These are phyloP conservation scores for Coniochaeta sp. DNA, from an alignment of 2,329 filamentous ascomycete species.

Conservation along the genomic window DNA sequence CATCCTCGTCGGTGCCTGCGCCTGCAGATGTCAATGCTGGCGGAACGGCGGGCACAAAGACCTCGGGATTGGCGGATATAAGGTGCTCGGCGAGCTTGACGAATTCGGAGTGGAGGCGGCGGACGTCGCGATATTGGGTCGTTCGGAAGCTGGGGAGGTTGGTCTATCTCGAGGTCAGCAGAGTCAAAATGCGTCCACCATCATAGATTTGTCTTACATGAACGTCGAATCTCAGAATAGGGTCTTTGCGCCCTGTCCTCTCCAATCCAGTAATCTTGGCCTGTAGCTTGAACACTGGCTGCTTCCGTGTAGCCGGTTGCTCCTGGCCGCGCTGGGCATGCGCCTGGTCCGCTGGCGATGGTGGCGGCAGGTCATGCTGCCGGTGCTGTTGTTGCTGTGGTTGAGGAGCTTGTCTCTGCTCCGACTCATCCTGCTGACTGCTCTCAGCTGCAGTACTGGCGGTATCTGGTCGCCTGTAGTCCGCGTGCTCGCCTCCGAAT, in stretches of 20 bases:
- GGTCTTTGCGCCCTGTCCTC: constrained; percentile 90
- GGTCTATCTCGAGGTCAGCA: constrained; percentile 54
- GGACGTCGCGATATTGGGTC: constrained; percentile 95
- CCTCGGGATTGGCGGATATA: constrained; percentile 95
- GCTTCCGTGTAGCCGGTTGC: constrained; percentile 30
- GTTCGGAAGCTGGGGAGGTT: constrained; percentile 98
- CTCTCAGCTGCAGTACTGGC: constrained; percentile 38
- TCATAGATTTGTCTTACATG: constrained; percentile 78
- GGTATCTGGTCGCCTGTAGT: constrained; percentile 38
- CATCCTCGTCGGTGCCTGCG: constrained; percentile 93
- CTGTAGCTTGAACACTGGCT: constrained; percentile 76
- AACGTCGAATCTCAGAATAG: constrained; percentile 89
- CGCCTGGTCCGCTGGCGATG: constrained; percentile 7
- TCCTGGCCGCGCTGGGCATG: constrained; percentile 11
- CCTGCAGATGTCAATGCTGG: constrained; percentile 92
- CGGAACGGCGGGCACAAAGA: constrained; percentile 87
- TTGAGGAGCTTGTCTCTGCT: constrained; percentile 11
- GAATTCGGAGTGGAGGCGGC: constrained; percentile 92
- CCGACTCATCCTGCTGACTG: not conserved
- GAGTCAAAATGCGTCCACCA: too few species aligned
- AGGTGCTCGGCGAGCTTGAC: constrained; percentile 93
- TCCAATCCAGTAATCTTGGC: constrained; percentile 93
- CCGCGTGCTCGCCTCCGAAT: constrained; percentile 27
- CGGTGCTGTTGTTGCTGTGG: constrained; percentile 17
- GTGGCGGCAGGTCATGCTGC: not conserved